Base-by-base conservation (phyloP, 139 green algal species). In the Picochlorum sp. region DNA sequence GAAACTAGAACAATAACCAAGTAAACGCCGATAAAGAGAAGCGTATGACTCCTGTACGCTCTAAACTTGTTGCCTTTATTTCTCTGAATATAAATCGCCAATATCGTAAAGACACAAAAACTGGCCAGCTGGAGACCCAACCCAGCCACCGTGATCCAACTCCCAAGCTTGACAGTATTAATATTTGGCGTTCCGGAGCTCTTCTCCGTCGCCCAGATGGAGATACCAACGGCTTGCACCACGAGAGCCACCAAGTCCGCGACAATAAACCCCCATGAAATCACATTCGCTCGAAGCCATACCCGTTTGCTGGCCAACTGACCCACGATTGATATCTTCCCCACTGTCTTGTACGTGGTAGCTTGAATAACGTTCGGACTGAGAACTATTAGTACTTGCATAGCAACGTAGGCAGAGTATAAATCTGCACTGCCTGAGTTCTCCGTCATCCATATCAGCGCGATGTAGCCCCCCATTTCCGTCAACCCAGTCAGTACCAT, bases 321-420 rank as follows among this genome's bases (percentile, higher is more conserved):
- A 22, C 20, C 20, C n/a, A 59, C 3, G 26, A 22, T 26, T 30
- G 33, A 50, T 26, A 59, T 45, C 13, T 59, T 59, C 8, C 52
- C 35, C 1, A 43, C 52, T 14, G 52, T 59, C 18, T n/a, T 28
- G 24, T 59, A 59, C 1, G 20, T 28, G 1, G 52, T 24, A 30
- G 52, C 52, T 59, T 59, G 52, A 5, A 59, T 7, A 20, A 59
- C n/a, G 22, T 59, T 59, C 7, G 52, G 52, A 43, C n/a, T 30
- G 18, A 59, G 24, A 20, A 59, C 24, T 18, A 59, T 26, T 12
- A 59, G 53, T n/a, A 12, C 18, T 59, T 59, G 52, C 20, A 43
- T 43, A 8, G 24, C 24, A 26, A 59, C 52, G 22, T 49, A 59
- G 22, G 33, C 22, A 28, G 18, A 18, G 52, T 51, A 59, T 14